Percentiles rank a stretch among this genome's conserved stretches.
Conservation (phyloP, 2,329 filamentous ascomycete genomes). For the Monilinia fructicola region DNA sequence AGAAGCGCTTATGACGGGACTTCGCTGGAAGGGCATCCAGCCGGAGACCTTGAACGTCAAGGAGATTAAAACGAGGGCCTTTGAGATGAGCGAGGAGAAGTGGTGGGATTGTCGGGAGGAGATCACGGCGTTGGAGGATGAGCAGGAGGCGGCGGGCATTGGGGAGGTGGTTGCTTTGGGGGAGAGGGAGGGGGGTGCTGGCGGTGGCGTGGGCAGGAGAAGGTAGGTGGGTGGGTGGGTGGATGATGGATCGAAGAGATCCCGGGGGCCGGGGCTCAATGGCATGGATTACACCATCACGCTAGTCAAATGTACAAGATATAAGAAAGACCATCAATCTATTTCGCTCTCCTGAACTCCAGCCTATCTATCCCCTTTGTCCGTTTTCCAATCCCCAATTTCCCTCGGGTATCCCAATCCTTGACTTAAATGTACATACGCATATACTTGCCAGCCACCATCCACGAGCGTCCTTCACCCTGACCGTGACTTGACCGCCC, state of each 20-base stretch:
- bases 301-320: background rate
- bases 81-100: constrained; percentile 88
- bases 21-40: constrained; percentile 66
- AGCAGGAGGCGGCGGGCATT: constrained; percentile 84
- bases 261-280: too few species aligned
- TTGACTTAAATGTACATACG: background rate
- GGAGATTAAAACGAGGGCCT: constrained; percentile 88
- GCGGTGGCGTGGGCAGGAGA: constrained; percentile 35
- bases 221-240: constrained; percentile 24
- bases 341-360: background rate
- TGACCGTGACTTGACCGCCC: too few species aligned
- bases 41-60: constrained; percentile 74
- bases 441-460: background rate
- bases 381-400: background rate
- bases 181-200: constrained; percentile 12
- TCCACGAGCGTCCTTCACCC: too few species aligned
- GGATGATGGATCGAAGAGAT: background rate
- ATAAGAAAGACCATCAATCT: background rate
- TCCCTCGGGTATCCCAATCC: background rate
- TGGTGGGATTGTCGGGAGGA: constrained; percentile 99
- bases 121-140: constrained; percentile 85
- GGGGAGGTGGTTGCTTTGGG: constrained; percentile 88
- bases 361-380: background rate
- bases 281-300: background rate
- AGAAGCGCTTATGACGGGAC: constrained; percentile 73